Percentiles rank a stretch among this genome's conserved stretches.
Evolutionary conservation across 2,329 filamentous ascomycete genomes (phyloP).

Genomic region (Tolypocladium album): DNA sequence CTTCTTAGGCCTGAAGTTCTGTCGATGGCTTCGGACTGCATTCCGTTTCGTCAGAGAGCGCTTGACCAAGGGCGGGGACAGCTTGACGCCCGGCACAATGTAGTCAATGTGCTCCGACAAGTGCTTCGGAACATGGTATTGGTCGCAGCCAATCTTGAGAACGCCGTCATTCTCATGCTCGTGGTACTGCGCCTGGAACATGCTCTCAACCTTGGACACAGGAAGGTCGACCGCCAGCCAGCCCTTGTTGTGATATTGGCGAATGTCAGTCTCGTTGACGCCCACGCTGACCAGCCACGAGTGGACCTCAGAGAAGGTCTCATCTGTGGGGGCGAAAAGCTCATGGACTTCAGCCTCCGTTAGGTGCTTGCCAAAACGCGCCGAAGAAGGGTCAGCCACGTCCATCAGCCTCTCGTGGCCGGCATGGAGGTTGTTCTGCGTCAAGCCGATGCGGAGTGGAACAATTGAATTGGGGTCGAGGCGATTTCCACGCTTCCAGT

Average conservation of each 20-base stretch:
- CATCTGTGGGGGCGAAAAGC: background rate
- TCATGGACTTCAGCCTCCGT: background rate
- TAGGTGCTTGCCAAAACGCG: background rate
- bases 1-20: conserved; percentile 2
- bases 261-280: background rate
- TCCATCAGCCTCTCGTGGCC: conserved; percentile 1
- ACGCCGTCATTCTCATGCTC: conserved; percentile 5
- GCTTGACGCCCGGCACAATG: conserved; percentile 35
- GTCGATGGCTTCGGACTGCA: background rate
- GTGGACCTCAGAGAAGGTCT: background rate
- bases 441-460: background rate
- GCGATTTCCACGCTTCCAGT: conserved; percentile 3
- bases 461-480: background rate
- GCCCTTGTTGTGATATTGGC: conserved; percentile 1
- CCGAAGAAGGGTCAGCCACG: background rate
- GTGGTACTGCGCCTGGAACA: conserved; percentile 5
- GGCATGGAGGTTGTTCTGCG: background rate
- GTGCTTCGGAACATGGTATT: conserved; percentile 27
- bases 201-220: conserved; percentile 4
- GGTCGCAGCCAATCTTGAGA: conserved; percentile 17
- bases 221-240: conserved; percentile 4
- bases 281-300: background rate
- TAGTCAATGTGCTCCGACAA: conserved; percentile 33
- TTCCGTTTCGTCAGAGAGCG: conserved; percentile 1
- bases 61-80: conserved; percentile 12